Conservation (phyloP, 768 basidiomycete genomes). For the Peribolospora kevripleyi region DNA sequence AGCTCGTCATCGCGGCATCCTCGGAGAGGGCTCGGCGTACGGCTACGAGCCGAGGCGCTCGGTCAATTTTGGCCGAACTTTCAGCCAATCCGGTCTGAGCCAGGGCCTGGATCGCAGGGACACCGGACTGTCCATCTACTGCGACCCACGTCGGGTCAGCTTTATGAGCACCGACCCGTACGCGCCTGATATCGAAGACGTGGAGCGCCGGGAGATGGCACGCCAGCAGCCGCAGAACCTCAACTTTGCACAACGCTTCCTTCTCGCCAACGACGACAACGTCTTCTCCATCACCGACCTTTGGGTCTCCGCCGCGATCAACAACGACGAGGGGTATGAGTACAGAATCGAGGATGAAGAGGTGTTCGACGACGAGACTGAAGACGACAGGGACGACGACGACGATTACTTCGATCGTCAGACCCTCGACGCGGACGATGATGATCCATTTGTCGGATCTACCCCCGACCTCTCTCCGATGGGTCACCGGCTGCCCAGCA, state of each 20-base stretch:
- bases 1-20: too few relatives aligned
- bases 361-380: slow-evolving; percentile 4
- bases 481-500: neutral
- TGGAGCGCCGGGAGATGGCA: slow-evolving; percentile 4
- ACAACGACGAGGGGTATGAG: slow-evolving; percentile 48
- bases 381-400: slow-evolving; percentile 17
- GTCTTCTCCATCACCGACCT: slow-evolving; percentile 86
- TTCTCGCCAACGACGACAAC: slow-evolving; percentile 63
- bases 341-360: slow-evolving; percentile 24
- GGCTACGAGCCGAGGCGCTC: slow-evolving; percentile 4
- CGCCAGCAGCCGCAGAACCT: slow-evolving; percentile 23
- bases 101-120: too few relatives aligned
- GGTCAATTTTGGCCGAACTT: too few relatives aligned
- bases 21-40: slow-evolving; percentile 8
- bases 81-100: too few relatives aligned
- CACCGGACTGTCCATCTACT: too few relatives aligned
- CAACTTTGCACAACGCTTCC: slow-evolving; percentile 54
- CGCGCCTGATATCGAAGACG: slow-evolving; percentile 12
- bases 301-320: slow-evolving; percentile 93
- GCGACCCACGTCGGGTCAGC: too few relatives aligned
- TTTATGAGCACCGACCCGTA: neutral
- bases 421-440: slow-evolving; percentile 16
- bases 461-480: neutral
- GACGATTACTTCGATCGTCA: slow-evolving; percentile 12
- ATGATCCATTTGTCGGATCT: slow-evolving; percentile 12